A percentile compares a stretch with the other conserved stretches of the same genome.
These are phyloP conservation scores for Talaromyces sp. DNA, from an alignment of 2,329 filamentous ascomycete species.

Conservation along the genomic window DNA sequence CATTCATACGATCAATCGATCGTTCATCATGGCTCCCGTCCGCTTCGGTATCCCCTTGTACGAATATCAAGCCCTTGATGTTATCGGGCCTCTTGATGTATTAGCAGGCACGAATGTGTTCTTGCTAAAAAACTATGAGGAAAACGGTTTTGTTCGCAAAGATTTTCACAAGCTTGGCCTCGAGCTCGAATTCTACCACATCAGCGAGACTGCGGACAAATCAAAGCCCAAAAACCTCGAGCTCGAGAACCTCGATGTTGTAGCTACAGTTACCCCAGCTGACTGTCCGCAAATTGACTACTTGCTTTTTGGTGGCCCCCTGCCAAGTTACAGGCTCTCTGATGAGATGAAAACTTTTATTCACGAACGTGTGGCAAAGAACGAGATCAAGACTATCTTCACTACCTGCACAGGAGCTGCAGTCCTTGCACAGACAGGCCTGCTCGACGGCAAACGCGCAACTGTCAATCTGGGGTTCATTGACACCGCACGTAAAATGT, in stretches of 20 bases:
- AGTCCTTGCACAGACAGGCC: constrained; percentile 16
- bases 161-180: not conserved
- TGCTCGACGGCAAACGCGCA: constrained; percentile 12
- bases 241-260: constrained; percentile 8
- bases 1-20: not conserved
- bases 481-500: not conserved
- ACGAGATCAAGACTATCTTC: constrained; percentile 16
- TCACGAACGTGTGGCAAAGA: constrained; percentile 1
- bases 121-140: not conserved
- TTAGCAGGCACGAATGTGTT: not conserved
- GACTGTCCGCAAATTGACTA: constrained; percentile 15
- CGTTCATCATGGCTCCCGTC: constrained; percentile 12
- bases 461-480: not conserved
- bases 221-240: not conserved
- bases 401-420: constrained; percentile 15
- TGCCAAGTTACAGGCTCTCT: constrained; percentile 8
- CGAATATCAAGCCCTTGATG: constrained; percentile 14
- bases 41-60: constrained; percentile 15
- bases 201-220: not conserved
- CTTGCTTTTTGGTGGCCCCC: constrained; percentile 8
- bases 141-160: not conserved
- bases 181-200: constrained; percentile 16
- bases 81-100: constrained; percentile 14
- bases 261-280: constrained; percentile 5
- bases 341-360: constrained; percentile 11